phyloP scores from a whole-genome alignment of 129 eudicot species.

The Helianthus annuus region DNA sequence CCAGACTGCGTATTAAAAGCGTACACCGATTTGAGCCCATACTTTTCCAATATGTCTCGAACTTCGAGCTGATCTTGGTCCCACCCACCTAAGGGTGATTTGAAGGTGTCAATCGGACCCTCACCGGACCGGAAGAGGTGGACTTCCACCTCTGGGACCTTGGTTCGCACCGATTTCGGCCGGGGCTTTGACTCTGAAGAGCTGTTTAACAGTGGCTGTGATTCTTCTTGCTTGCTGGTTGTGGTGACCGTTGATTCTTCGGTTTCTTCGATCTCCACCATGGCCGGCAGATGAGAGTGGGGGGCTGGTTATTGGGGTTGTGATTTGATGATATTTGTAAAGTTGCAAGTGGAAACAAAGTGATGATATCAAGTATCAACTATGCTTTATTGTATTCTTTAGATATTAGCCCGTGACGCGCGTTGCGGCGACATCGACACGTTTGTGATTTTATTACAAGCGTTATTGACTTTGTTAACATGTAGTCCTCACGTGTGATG shows the following conservation, averaged over 20 bases:
- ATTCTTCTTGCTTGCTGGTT: constrained; percentile 39
- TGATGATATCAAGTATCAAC: no score
- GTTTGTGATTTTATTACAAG: no score
- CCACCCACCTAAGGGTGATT: constrained; percentile 69
- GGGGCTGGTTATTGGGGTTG: no score
- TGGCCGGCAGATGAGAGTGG: background rate
- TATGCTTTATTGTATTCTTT: no score
- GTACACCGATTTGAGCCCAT: constrained; percentile 59
- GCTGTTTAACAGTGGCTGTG: constrained; percentile 36
- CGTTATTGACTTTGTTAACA: no score
- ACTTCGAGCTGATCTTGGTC: constrained; percentile 92
- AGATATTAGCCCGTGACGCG: no score
- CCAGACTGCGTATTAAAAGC: constrained; percentile 63
- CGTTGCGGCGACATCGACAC: no score
- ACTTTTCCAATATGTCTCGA: constrained; percentile 60
- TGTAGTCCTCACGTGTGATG: no score
- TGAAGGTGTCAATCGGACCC: constrained; percentile 74
- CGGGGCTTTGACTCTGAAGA: constrained; percentile 9
- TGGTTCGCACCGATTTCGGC: constrained; percentile 43
- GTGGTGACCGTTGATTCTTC: background rate
- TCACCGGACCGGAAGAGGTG: constrained; percentile 57
- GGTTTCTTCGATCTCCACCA: constrained; percentile 56
- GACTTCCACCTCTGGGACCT: constrained; percentile 75
- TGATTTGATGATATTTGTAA: no score
- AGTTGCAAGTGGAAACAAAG: no score